Base-by-base conservation (phyloP, 2,329 filamentous ascomycete genomes). In the Aspergillus oerlinghausenensis region DNA sequence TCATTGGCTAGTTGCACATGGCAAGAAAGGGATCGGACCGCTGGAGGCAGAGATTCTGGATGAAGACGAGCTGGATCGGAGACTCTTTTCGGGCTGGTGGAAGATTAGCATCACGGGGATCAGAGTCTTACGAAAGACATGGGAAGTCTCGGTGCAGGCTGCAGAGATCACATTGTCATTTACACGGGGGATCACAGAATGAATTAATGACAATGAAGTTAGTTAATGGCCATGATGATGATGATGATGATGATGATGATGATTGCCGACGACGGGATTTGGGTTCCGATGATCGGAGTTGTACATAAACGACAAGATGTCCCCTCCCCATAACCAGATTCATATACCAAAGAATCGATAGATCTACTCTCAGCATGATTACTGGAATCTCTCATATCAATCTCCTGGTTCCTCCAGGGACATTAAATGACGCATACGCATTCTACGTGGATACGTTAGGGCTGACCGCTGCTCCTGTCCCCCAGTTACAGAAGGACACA, bases 391-490 rank as follows among this genome's bases (percentile, higher is more conserved):
- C 80, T 2, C 82, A 85, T 70, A 73, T 86, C 58, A 86, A 86
- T 65, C 73, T 86, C 49, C 77, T 80, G n/a, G 80, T 86, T 9
- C 82, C 83, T 0, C 65, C 67, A 0, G 80, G 76, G 55, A 83
- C 81, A 0, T 75, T 86, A 32, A 71, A 75, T 21, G 73, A 75
- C 10, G 83, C 84, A 2, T 70, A 75, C 21, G 74, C 74, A 9
- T 86, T 86, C 71, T 86, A 86, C 70, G 77, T 71, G 55, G 66
- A 70, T 1, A 86, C 83, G 0, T 75, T 87, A 0, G 83, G 82
- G 11, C 75, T 88, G 4, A 78, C 71, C 4, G 69, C 79, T 1
- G 74, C 79, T 3, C 67, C 80, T 1, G 84, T 86, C 0, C 84
- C 84, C 0, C 70, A 71, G 2, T 65, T 79, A 1, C 82, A 85